These are phyloP conservation scores for Eleusine indica DNA, from an alignment of 176 grass and related monocot species.

Conservation along the genomic window DNA sequence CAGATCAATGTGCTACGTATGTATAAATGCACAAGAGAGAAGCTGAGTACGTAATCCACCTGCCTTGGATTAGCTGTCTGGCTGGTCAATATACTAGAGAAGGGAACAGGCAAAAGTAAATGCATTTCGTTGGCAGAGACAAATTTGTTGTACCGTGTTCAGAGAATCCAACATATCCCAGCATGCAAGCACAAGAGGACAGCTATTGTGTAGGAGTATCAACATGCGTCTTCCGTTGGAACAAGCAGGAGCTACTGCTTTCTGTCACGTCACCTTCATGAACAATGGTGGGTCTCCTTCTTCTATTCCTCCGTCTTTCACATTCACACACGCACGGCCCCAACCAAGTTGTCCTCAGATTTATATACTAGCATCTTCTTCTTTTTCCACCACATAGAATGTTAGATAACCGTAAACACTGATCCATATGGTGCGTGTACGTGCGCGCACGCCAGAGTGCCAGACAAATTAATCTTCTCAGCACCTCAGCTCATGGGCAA, in stretches of 20 bases:
- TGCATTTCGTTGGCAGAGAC: slow-evolving; percentile 39
- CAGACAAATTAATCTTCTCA: slow-evolving; percentile 19
- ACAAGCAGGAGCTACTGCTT: slow-evolving; percentile 34
- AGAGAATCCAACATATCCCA: slow-evolving; percentile 48
- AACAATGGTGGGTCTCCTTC: slow-evolving; percentile 32
- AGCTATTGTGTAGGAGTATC: neutral
- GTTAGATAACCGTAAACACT: slow-evolving; percentile 50
- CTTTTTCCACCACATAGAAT: slow-evolving; percentile 35
- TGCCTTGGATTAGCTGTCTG: neutral
- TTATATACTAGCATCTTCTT: slow-evolving; percentile 9
- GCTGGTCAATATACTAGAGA: neutral
- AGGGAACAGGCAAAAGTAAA: slow-evolving; percentile 12
- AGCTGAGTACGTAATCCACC: neutral
- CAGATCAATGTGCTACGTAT: too few species aligned
- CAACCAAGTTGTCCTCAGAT: neutral
- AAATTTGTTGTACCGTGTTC: slow-evolving; percentile 38
- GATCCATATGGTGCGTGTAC: neutral
- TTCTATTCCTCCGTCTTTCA: slow-evolving; percentile 27
- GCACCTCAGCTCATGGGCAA: slow-evolving; percentile 37
- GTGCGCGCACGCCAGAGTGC: neutral
- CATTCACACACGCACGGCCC: slow-evolving; percentile 8
- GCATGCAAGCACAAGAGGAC: slow-evolving; percentile 35
- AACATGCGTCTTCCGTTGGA: slow-evolving; percentile 44
- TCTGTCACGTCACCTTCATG: slow-evolving; percentile 62
- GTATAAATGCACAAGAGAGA: too few species aligned